Evolutionary conservation across 2,329 filamentous ascomycete genomes (phyloP), one percentile per base, ranked within the genome.

Genomic region (Microdochium nivale): DNA sequence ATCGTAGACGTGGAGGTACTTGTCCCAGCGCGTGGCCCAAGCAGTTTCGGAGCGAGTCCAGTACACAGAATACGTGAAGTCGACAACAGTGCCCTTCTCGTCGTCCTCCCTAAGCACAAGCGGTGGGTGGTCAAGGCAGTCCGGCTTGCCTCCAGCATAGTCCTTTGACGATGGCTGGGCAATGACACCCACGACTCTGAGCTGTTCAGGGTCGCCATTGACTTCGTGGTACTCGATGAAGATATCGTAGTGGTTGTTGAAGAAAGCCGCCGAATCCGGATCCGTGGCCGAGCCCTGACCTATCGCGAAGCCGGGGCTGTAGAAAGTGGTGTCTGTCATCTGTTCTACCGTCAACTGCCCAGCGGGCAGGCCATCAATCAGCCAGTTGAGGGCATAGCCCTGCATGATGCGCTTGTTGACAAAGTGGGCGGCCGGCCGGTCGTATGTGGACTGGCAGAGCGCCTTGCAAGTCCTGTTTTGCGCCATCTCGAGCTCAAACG

Each of bases 21-120:
- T 97, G 76, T 99, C 94, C 94, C 94, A 99, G 57, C 94, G 83
- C 13, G 94, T 99, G 25, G 94, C 94, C 86, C 95, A 99, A 1
- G 87, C 88, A 1, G 91, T 97, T 1, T 78, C 65, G 1, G 90
- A 96, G 58, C 84, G 81, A 52, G 79, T 80, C 94, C 94, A 99
- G 69, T 86, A 87, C 14, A 97, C 89, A 58, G 87, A 90, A 73
- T 99, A 99, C 4, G 90, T 96, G 74, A 89, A 99, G 2, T 83
- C 81, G 23, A 96, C 88, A 21, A 78, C 71, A 21, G 79, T 90
- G 14, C 67, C 63, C 19, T 67, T 65, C 24, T 80, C 77, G 2
- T 75, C 75, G 4, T 79, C 73, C 60, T 87, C 83, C 47, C 76
- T 76, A 16, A 99, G 75, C 5, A 81, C 66, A n/a, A 95, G 68